phyloP scores from a whole-genome alignment of 208 protist genomes.

The Lotmaria passim region DNA sequence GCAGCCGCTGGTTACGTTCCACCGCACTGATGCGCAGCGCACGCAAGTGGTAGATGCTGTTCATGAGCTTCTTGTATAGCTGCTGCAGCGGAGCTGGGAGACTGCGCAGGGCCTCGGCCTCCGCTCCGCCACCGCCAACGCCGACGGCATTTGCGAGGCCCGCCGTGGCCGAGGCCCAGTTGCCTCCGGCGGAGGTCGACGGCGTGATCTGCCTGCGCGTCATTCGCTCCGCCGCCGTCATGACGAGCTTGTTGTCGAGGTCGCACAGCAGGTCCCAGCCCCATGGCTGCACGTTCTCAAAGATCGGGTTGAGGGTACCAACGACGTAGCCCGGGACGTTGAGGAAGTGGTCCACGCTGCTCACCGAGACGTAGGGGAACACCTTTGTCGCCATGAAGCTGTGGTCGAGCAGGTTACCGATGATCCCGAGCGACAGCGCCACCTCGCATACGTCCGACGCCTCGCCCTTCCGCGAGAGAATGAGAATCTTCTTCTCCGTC shows the following conservation, averaged over 20 bases:
- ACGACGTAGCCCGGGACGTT: conserved; percentile 76
- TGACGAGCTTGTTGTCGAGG: conserved; percentile 56
- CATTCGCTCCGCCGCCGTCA: conserved; percentile 44
- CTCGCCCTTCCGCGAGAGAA: conserved; percentile 64
- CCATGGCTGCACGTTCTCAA: conserved; percentile 62
- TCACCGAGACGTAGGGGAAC: conserved; percentile 83
- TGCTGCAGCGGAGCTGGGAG: conserved; percentile 30
- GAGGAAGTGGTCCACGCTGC: conserved; percentile 59
- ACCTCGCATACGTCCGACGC: conserved; percentile 79
- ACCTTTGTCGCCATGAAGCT: conserved; percentile 70
- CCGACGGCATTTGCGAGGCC: conserved; percentile 47
- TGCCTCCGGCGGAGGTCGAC: conserved; percentile 27
- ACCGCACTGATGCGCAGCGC: conserved; percentile 43
- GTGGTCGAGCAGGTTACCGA: conserved; percentile 71
- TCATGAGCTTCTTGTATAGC: conserved; percentile 49
- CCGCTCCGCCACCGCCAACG: conserved; percentile 15
- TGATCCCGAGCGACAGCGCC: conserved; percentile 61
- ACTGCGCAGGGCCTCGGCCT: conserved; percentile 27
- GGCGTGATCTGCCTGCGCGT: conserved; percentile 13
- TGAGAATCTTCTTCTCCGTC: conserved; percentile 75
- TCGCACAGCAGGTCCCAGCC: conserved; percentile 79
- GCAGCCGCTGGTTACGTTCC: conserved; percentile 54
- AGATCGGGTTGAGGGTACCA: conserved; percentile 85
- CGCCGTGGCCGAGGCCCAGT: conserved; percentile 42
- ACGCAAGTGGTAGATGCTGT: conserved; percentile 44